Percentiles rank a stretch among this genome's conserved stretches.
These are phyloP conservation scores for Paramarasmius palmivorus DNA, from an alignment of 1,284 basidiomycete species.

Conservation along the genomic window DNA sequence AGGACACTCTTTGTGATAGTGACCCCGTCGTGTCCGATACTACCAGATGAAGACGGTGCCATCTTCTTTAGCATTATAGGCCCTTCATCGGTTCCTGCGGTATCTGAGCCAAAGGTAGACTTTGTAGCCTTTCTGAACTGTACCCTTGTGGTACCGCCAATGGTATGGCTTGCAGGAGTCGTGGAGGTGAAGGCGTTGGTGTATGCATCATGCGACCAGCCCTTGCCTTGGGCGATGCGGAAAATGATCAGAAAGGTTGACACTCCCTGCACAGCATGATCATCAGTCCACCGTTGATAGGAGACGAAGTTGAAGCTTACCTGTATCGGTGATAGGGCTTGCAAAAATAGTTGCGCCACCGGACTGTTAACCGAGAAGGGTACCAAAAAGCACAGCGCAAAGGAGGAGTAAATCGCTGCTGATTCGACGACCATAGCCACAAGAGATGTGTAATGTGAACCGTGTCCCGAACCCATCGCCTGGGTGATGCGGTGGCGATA, in stretches of 20 bases:
- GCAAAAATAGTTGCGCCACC: slow-evolving; percentile 21
- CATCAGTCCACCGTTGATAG: background rate
- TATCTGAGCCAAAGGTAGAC: background rate
- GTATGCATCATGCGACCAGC: slow-evolving; percentile 13
- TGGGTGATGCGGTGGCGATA: slow-evolving; percentile 16
- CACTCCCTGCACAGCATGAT: slow-evolving; percentile 8
- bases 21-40: background rate
- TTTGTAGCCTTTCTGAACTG: background rate
- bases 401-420: slow-evolving; percentile 23
- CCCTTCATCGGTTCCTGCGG: background rate
- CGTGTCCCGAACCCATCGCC: slow-evolving; percentile 15
- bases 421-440: slow-evolving; percentile 25
- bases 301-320: slow-evolving; percentile 7
- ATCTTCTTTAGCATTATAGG: background rate
- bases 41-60: background rate
- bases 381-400: slow-evolving; percentile 22
- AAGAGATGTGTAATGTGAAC: slow-evolving; percentile 20
- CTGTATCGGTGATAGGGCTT: slow-evolving; percentile 22
- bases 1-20: background rate
- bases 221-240: slow-evolving; percentile 18
- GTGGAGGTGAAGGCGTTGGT: background rate
- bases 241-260: slow-evolving; percentile 21
- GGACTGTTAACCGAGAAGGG: slow-evolving; percentile 17
- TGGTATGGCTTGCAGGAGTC: background rate
- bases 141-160: slow-evolving; percentile 1